Evolutionary conservation across 108 stramenopile species (phyloP).

Genomic region (Chaetoceros tenuissimus): DNA sequence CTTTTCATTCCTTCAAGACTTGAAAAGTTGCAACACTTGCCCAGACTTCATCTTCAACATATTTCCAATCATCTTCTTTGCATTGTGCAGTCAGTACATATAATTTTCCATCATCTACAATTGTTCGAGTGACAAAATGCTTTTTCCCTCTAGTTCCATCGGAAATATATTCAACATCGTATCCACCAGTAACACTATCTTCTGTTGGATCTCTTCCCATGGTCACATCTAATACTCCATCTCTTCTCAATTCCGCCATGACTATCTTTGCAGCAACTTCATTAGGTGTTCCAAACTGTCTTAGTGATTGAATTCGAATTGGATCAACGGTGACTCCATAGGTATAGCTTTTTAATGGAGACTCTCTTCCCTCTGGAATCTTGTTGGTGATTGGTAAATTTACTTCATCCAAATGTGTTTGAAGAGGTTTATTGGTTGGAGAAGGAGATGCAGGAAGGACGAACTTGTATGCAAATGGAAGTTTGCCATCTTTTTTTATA

Average conservation of each 20-base stretch:
- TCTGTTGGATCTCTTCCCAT: conserved; percentile 57
- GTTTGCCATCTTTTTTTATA: conserved; percentile 10
- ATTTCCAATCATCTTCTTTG: conserved; percentile 36
- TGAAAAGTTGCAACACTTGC: not conserved
- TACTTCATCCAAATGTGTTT: conserved; percentile 77
- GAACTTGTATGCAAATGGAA: conserved; percentile 26
- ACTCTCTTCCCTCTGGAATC: not conserved
- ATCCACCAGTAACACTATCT: conserved; percentile 24
- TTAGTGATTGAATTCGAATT: conserved; percentile 50
- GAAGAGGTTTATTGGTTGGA: conserved; percentile 51
- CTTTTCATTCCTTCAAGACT: no score
- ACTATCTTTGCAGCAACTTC: conserved; percentile 79
- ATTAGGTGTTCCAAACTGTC: conserved; percentile 70
- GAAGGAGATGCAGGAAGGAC: conserved; percentile 25
- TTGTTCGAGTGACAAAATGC: conserved; percentile 55
- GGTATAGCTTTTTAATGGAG: conserved; percentile 35
- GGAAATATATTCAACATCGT: conserved; percentile 57
- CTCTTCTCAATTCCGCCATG: conserved; percentile 74
- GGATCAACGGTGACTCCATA: conserved; percentile 78
- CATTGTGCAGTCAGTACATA: conserved; percentile 76
- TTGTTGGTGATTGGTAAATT: conserved; percentile 34
- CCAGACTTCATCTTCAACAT: not conserved
- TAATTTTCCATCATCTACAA: conserved; percentile 38
- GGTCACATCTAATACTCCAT: conserved; percentile 77
- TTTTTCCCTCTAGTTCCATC: conserved; percentile 67